Evolutionary conservation across 441 rosid species (phyloP).

Genomic region (Arabidopsis lyrata): DNA sequence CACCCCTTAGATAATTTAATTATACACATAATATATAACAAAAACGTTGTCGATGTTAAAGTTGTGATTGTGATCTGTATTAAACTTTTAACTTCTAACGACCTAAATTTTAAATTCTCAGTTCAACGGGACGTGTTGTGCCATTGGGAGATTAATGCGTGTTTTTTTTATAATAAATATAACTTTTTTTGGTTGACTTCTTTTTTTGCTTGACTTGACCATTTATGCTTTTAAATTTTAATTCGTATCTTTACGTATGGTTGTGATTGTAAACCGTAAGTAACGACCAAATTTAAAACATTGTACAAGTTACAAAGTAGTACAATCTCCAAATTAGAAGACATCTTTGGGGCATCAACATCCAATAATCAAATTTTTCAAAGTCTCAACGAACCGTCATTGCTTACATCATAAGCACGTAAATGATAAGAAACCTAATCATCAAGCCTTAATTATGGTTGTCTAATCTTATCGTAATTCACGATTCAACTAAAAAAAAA

Average conservation of each 20-base stretch:
- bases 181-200: conserved; percentile 24
- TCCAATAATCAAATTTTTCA: no score
- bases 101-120: not conserved
- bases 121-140: conserved; percentile 24
- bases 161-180: no score
- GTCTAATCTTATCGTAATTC: not conserved
- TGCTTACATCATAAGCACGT: no score
- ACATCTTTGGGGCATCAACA: no score
- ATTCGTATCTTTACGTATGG: conserved; percentile 37
- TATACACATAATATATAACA: no score
- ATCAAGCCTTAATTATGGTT: conserved; percentile 1
- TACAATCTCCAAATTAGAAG: no score
- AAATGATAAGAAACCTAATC: not conserved
- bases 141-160: conserved; percentile 14
- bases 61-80: conserved; percentile 12
- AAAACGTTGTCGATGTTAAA: not conserved
- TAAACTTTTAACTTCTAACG: not conserved
- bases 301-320: conserved; percentile 14
- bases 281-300: not conserved
- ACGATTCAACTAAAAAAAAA: no score
- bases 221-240: conserved; percentile 1
- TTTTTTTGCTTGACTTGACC: conserved; percentile 7
- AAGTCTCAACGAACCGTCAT: no score
- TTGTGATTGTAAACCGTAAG: conserved; percentile 19
- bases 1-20: conserved; percentile 14